A percentile compares a stretch with the other conserved stretches of the same genome.
phyloP scores from a whole-genome alignment of 306 rosid species.

The Rosa rugosa region DNA sequence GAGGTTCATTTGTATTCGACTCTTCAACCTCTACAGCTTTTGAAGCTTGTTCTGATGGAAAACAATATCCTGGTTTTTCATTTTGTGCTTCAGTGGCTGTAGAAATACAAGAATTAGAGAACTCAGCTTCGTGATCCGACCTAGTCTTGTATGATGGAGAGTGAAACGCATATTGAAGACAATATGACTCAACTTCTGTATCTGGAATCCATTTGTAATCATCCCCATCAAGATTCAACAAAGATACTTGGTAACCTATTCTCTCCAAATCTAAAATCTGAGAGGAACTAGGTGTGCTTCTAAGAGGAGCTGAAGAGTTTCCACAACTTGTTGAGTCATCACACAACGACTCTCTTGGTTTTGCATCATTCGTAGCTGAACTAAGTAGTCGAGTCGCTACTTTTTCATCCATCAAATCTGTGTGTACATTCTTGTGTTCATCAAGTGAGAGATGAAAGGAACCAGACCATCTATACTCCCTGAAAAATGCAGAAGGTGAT shows the following conservation, averaged over 20 bases:
- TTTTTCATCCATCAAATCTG: not conserved
- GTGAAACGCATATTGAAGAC: slow-evolving; percentile 17
- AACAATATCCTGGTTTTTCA: not conserved
- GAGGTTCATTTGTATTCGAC: slow-evolving; percentile 35
- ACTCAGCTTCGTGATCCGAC: not conserved
- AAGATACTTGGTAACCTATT: slow-evolving; percentile 29
- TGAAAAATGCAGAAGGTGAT: not conserved
- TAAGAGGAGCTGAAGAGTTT: not conserved
- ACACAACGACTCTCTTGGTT: not conserved
- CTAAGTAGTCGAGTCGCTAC: not conserved
- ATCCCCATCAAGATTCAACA: slow-evolving; percentile 39
- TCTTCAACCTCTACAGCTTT: slow-evolving; percentile 24
- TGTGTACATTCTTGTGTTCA: not conserved
- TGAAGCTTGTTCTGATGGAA: not conserved
- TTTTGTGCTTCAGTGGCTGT: not conserved
- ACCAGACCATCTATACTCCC: not conserved
- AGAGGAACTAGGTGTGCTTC: not conserved
- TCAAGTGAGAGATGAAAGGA: not conserved
- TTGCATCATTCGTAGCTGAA: not conserved
- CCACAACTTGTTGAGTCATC: too few species aligned
- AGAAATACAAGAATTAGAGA: not conserved
- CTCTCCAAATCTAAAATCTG: slow-evolving; percentile 23
- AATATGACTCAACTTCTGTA: slow-evolving; percentile 8
- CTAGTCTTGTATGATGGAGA: slow-evolving; percentile 18
- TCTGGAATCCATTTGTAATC: slow-evolving; percentile 28